Evolutionary conservation across 768 basidiomycete species (phyloP), one percentile per base, ranked within the genome.

Genomic region (Suillus clintonianus): DNA sequence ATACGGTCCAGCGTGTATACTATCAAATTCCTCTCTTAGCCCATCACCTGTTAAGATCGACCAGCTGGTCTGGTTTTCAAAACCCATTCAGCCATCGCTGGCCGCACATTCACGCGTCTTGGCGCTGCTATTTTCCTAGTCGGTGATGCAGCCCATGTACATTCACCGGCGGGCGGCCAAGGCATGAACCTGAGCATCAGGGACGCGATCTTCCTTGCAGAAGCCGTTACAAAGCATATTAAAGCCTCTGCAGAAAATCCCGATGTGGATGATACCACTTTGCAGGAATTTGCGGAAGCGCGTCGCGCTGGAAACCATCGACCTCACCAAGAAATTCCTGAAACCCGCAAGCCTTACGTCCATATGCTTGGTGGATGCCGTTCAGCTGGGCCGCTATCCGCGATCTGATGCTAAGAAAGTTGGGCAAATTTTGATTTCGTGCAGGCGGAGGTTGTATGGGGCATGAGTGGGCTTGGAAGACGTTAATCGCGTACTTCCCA

Each of bases 141-240:
- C 15, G 79, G 80, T 8, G 81, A 81, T 65, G 81, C 83, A 9
- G 83, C 82, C 45, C 83, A 85, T 68, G 80, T 85, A 53, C 85
- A 85, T 62, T 82, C 85, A 0, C 85, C 85, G 27, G 76, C 79
- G 7, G 85, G 85, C 1, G 85, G 85, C 1, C 84, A 85, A 60
- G 85, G 85, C 13, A 83, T 86, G 84, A 85, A 85, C 64, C 78
- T 86, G n/a, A 83, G 85, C 6, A 72, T 86, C n/a, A 78, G 84
- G 17, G 85, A 86, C 64, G 84, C 81, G 8, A 70, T 85, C 24
- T 73, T 76, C 55, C 77, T 86, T 4, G 84, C 80, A 6, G 76
- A 79, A n/a, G 78, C 69, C 8, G 70, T 86, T 45, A 69, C 72
- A 19, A 71, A 75, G n/a, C 81, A 82, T 69, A 62, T 79, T 1